A percentile compares a stretch with the other conserved stretches of the same genome.
phyloP scores from a whole-genome alignment of 257 asterid genomes.

The Primulina eburnea region DNA sequence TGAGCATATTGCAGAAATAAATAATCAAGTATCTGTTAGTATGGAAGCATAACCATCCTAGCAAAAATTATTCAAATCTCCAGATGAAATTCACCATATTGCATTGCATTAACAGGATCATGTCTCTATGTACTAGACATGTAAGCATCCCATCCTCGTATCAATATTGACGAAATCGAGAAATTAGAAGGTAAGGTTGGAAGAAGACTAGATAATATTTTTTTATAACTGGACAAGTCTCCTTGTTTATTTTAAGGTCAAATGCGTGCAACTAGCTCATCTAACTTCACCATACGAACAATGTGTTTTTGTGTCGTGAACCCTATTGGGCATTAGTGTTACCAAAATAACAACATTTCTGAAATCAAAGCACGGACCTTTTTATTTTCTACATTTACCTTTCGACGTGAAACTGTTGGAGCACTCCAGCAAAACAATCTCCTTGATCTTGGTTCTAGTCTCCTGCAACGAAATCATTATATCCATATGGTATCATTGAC shows the following conservation, averaged over 20 bases:
- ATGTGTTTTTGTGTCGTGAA: neutral
- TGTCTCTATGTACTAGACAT: neutral
- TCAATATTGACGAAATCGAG: neutral
- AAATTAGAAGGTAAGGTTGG: neutral
- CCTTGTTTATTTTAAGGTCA: neutral
- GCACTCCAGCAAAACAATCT: constrained; percentile 84
- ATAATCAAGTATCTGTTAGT: neutral
- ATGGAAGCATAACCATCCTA: neutral
- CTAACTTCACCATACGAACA: neutral
- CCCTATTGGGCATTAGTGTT: neutral
- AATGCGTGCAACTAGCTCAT: neutral
- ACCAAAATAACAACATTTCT: constrained; percentile 24
- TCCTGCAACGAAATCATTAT: constrained; percentile 47
- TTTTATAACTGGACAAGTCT: neutral
- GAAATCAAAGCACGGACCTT: constrained; percentile 5
- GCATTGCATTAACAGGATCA: neutral
- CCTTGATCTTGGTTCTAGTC: constrained; percentile 82
- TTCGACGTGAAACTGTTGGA: constrained; percentile 52
- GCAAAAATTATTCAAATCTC: neutral
- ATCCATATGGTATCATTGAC: neutral
- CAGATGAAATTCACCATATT: neutral
- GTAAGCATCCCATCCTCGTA: neutral
- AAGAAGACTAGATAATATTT: neutral
- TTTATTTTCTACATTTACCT: constrained; percentile 43
- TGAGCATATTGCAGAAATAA: neutral